Conservation (phyloP, 441 rosid species). For the Mallotus repandus region DNA sequence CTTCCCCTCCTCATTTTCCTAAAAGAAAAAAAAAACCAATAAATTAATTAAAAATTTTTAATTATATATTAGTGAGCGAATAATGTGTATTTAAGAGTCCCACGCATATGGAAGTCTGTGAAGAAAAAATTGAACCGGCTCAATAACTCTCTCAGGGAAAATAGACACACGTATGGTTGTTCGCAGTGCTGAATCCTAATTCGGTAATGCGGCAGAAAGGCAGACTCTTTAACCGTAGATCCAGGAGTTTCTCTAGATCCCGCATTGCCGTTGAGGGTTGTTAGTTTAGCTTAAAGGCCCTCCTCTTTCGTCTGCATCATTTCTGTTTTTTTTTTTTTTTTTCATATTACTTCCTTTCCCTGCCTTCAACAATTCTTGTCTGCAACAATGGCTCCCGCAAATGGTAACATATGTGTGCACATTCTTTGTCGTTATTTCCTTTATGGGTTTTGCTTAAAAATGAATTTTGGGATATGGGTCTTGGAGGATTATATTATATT, state of each 20-base stretch:
- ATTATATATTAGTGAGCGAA: too few relatives aligned
- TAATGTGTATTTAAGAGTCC: not conserved
- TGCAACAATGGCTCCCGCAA: conserved; percentile 17
- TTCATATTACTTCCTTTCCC: not conserved
- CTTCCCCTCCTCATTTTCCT: too few relatives aligned
- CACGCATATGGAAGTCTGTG: not conserved
- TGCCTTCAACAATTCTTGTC: not conserved
- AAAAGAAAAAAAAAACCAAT: too few relatives aligned
- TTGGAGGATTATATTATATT: too few relatives aligned
- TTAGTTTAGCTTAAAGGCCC: conserved; percentile 19
- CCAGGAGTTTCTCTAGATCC: conserved; percentile 78
- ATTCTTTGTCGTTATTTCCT: not conserved
- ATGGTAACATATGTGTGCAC: not conserved
- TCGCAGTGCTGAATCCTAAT: not conserved
- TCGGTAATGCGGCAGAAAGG: conserved; percentile 71
- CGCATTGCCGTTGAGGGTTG: conserved; percentile 73
- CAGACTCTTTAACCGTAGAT: conserved; percentile 57
- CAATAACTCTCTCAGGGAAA: not conserved
- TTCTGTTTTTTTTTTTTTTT: not conserved
- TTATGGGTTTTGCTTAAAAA: conserved; percentile 9
- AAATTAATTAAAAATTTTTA: too few relatives aligned
- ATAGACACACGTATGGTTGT: too few relatives aligned
- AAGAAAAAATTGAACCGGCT: too few relatives aligned
- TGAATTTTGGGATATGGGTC: conserved; percentile 4
- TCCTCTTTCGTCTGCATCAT: too few relatives aligned